Percentiles rank a stretch among this genome's conserved stretches.
Evolutionary conservation across 495 filamentous ascomycete species (phyloP).

Genomic region (Talaromyces borbonicus): DNA sequence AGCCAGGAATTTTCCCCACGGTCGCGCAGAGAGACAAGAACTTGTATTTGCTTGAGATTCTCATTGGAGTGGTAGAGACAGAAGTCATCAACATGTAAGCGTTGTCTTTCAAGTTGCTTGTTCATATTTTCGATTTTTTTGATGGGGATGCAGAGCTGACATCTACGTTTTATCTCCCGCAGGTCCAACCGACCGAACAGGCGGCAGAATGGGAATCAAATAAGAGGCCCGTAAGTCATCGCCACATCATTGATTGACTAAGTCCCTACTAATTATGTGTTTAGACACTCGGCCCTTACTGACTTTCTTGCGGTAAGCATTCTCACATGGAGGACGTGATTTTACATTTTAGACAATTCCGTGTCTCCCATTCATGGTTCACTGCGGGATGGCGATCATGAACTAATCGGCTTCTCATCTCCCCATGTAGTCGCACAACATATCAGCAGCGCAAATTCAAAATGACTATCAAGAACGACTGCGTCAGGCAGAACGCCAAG

Average conservation of each 20-base stretch:
- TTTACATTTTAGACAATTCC: no score
- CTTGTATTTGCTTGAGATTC: not conserved
- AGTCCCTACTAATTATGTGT: slow-evolving; percentile 3
- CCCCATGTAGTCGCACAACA: slow-evolving; percentile 71
- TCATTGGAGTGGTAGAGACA: not conserved
- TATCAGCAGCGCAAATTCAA: slow-evolving; percentile 72
- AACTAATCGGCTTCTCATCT: not conserved
- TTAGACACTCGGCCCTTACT: slow-evolving; percentile 63
- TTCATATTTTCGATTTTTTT: not conserved
- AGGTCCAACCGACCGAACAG: slow-evolving; percentile 25
- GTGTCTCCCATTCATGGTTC: no score
- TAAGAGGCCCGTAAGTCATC: slow-evolving; percentile 50
- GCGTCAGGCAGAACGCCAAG: slow-evolving; percentile 33
- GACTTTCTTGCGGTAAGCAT: slow-evolving; percentile 66
- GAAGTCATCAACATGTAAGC: not conserved
- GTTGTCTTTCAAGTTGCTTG: no score
- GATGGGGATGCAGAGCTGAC: no score
- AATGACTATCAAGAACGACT: slow-evolving; percentile 47
- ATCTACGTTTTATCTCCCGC: not conserved
- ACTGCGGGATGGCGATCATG: no score
- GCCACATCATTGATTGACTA: not conserved
- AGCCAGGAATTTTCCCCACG: no score
- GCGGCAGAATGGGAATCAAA: slow-evolving; percentile 39
- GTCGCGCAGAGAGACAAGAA: no score
- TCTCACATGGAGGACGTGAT: no score